A percentile compares a stretch with the other conserved stretches of the same genome.
Evolutionary conservation across 352 stramenopile species (phyloP).

Genomic region (Pythium periplocum): DNA sequence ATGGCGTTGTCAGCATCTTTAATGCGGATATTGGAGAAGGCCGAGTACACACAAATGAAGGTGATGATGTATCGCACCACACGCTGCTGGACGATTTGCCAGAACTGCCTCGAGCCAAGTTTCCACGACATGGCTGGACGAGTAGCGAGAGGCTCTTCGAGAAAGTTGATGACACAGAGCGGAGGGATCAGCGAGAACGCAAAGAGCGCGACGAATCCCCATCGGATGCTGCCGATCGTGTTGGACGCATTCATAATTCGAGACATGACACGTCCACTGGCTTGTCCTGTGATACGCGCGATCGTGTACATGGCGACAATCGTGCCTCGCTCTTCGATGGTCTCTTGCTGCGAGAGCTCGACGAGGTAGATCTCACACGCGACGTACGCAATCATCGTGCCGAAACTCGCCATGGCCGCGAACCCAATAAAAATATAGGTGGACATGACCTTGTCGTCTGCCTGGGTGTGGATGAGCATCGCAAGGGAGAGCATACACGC

Average conservation of each 20-base stretch:
- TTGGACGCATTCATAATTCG: not conserved
- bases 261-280: too few relatives aligned
- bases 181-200: constrained; percentile 4
- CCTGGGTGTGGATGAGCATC: too few relatives aligned
- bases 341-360: constrained; percentile 6
- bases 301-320: constrained; percentile 5
- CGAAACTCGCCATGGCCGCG: not conserved
- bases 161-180: constrained; percentile 3
- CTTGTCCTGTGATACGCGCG: not conserved
- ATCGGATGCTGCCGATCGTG: constrained; percentile 1
- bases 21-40: constrained; percentile 4
- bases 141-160: constrained; percentile 1
- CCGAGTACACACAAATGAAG: constrained; percentile 5
- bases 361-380: not conserved
- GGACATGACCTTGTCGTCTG: too few relatives aligned
- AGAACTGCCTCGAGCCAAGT: constrained; percentile 2
- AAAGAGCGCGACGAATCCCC: constrained; percentile 3
- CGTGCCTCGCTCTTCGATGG: constrained; percentile 1
- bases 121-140: not conserved
- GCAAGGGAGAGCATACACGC: too few relatives aligned
- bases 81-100: constrained; percentile 5
- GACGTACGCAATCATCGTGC: constrained; percentile 4
- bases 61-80: constrained; percentile 5
- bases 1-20: constrained; percentile 1
- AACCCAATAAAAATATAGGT: not conserved